Evolutionary conservation across 306 rosid species (phyloP).

Genomic region (Cyamopsis tetragonoloba): DNA sequence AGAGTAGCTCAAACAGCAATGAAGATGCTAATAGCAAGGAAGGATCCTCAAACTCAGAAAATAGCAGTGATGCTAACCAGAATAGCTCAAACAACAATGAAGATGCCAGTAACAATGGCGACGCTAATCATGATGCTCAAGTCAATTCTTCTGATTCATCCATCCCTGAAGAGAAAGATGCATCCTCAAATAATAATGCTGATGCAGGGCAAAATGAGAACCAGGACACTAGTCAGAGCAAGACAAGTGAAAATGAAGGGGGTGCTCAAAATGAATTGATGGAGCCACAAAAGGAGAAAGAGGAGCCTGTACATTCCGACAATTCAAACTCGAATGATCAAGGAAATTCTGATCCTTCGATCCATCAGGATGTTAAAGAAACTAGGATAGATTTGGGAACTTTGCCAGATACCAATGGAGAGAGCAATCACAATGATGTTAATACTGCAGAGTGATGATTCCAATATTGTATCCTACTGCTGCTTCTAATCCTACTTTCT

Average conservation of each 20-base stretch:
- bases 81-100: constrained; percentile 28
- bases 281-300: constrained; percentile 41
- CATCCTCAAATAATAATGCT: constrained; percentile 24
- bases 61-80: constrained; percentile 32
- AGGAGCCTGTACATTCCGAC: constrained; percentile 25
- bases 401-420: constrained; percentile 53
- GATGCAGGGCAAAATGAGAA: constrained; percentile 25
- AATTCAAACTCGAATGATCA: constrained; percentile 30
- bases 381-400: constrained; percentile 61
- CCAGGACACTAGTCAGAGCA: constrained; percentile 34
- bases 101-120: constrained; percentile 26
- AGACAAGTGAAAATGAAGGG: constrained; percentile 26
- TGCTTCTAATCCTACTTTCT: constrained; percentile 17
- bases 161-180: constrained; percentile 19
- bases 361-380: constrained; percentile 48
- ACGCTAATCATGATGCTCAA: constrained; percentile 24
- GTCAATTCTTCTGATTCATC: constrained; percentile 20
- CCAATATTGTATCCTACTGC: constrained; percentile 20
- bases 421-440: constrained; percentile 38
- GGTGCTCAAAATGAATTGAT: constrained; percentile 39
- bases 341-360: constrained; percentile 44
- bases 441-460: constrained; percentile 48
- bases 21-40: constrained; percentile 35
- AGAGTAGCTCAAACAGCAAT: constrained; percentile 24
- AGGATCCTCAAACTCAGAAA: constrained; percentile 38